Percentiles rank a stretch among this genome's conserved stretches.
Evolutionary conservation across 345 rosid genomes (phyloP).

Genomic region (Kandelia obovata): DNA sequence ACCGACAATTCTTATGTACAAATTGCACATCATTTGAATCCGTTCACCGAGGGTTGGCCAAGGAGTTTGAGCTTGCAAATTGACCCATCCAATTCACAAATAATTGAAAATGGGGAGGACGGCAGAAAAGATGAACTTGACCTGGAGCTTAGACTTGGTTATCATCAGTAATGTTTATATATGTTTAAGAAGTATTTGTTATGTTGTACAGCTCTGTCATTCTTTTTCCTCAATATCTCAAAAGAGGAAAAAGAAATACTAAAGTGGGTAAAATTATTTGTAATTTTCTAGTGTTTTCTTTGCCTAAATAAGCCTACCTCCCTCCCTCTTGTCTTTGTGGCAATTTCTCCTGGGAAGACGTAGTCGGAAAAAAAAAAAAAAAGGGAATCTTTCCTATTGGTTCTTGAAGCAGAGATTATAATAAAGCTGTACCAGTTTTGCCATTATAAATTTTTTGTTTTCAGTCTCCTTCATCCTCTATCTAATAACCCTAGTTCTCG

Average conservation of each 20-base stretch:
- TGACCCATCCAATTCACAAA: slow-evolving; percentile 31
- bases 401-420: background rate
- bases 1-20: slow-evolving; percentile 25
- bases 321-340: slow-evolving; percentile 4
- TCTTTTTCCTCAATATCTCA: slow-evolving; percentile 13
- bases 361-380: slow-evolving; percentile 5
- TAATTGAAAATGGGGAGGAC: slow-evolving; percentile 13
- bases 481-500: slow-evolving; percentile 17
- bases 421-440: background rate
- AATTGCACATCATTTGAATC: slow-evolving; percentile 25
- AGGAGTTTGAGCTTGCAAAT: slow-evolving; percentile 17
- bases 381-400: background rate
- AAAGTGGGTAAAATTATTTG: background rate
- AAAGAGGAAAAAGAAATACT: background rate
- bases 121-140: slow-evolving; percentile 20
- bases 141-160: slow-evolving; percentile 32
- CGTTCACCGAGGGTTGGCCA: slow-evolving; percentile 22
- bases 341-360: slow-evolving; percentile 13
- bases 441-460: background rate
- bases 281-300: background rate
- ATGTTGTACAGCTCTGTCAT: slow-evolving; percentile 14
- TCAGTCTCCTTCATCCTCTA: background rate
- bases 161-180: slow-evolving; percentile 3
- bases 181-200: slow-evolving; percentile 10
- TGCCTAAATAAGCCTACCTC: background rate